Evolutionary conservation across 208 protist species (phyloP), one percentile per base, ranked within the genome.

Genomic region (Crithidia thermophila): DNA sequence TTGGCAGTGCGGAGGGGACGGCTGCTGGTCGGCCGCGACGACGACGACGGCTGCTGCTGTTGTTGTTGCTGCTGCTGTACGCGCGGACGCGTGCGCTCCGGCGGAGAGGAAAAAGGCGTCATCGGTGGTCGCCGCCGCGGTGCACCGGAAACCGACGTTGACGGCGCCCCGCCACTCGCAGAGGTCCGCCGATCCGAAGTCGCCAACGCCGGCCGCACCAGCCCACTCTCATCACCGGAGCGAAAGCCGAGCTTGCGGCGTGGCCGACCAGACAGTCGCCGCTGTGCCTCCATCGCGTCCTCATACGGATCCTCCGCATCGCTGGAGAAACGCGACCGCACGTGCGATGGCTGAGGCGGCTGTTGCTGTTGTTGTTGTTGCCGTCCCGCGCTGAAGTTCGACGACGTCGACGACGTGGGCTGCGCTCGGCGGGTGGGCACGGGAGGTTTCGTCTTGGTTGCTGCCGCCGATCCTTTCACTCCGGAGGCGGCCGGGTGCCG

Each of bases 231-330:
- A 10, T 61, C 55, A 10, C 11, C 55, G 14, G 39, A 18, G 40
- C 55, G 55, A 40, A 61, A 61, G 16, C 55, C 55, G 2, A 36
- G 31, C 14, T 20, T 20, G 21, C 39, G 50, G 27, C 55, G 55
- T 47, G 33, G 34, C 14, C 56, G 46, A 18, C 34, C 57, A 27
- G 37, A 57, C 40, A 40, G 10, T 4, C 42, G 28, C 25, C 27
- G 36, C 66, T 58, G 46, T 25, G 21, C 45, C 23, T 13, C 45
- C 9, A 28, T 20, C 13, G 40, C 40, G 14, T 45, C 51, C 31
- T 57, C 51, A 33, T 57, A 42, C n/a, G 37, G n/a, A 18, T 49
- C 56, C 8, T 50, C 39, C 13, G 21, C 39, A 18, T 13, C 28
- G 25, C n/a, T 9, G 14, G 6, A 6, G 4, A 42, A 21, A n/a